A percentile compares a stretch with the other conserved stretches of the same genome.
Conservation (phyloP, 257 asterid genomes). For the Thymus quinquecostatus region DNA sequence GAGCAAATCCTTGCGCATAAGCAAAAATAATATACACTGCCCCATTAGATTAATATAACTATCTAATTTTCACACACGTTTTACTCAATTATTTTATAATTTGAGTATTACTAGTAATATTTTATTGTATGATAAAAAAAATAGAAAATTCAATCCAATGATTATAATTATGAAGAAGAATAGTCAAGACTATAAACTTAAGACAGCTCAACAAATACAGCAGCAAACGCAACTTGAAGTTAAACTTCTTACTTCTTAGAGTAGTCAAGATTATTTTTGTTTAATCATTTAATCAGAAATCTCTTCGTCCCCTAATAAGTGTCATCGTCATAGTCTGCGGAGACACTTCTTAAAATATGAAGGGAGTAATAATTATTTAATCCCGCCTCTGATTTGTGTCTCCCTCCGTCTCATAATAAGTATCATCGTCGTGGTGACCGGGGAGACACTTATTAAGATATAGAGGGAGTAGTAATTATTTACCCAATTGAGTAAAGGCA, state of each 20-base stretch:
- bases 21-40: not conserved
- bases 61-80: not conserved
- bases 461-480: too few relatives aligned
- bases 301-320: not conserved
- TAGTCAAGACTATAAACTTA: constrained; percentile 1
- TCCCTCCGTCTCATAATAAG: too few relatives aligned
- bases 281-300: not conserved
- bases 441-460: too few relatives aligned
- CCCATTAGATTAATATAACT: not conserved
- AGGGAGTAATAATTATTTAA: too few relatives aligned
- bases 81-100: not conserved
- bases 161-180: not conserved
- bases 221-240: constrained; percentile 12
- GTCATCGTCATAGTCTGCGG: not conserved
- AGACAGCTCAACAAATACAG: constrained; percentile 11
- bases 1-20: constrained; percentile 20
- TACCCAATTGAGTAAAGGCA: not conserved
- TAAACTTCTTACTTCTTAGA: too few relatives aligned
- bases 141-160: not conserved
- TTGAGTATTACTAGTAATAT: too few relatives aligned
- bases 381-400: too few relatives aligned
- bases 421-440: too few relatives aligned
- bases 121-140: too few relatives aligned
- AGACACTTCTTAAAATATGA: too few relatives aligned
- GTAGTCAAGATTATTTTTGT: constrained; percentile 1